Evolutionary conservation across 768 basidiomycete genomes (phyloP).

Genomic region (Termitomyces sp.): DNA sequence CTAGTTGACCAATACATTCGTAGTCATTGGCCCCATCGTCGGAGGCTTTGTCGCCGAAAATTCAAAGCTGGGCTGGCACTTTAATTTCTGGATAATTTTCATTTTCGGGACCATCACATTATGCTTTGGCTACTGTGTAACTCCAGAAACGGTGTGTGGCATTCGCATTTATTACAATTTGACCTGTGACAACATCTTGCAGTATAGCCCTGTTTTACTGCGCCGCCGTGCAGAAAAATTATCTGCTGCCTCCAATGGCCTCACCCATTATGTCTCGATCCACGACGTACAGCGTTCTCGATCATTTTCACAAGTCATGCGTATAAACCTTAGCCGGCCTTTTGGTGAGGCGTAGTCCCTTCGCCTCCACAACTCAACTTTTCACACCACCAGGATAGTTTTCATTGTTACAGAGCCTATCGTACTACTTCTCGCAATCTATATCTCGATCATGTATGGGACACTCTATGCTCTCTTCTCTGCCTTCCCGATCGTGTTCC

Average conservation of each 20-base stretch:
- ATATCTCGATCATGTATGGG: conserved; percentile 56
- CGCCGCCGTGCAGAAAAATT: conserved; percentile 44
- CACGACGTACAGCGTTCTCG: conserved; percentile 41
- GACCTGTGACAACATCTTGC: not conserved
- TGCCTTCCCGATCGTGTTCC: conserved; percentile 56
- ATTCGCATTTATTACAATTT: not conserved
- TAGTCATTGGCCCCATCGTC: conserved; percentile 62
- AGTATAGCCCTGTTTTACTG: conserved; percentile 60
- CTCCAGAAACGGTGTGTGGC: conserved; percentile 50
- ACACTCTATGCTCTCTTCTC: conserved; percentile 62
- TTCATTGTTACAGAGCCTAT: conserved; percentile 63
- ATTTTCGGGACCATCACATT: conserved; percentile 43
- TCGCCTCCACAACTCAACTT: not conserved
- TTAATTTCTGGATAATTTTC: conserved; percentile 63
- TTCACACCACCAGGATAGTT: conserved; percentile 23
- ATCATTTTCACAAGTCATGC: conserved; percentile 35
- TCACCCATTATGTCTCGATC: conserved; percentile 40
- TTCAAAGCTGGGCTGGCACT: conserved; percentile 47
- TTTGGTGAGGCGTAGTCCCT: conserved; percentile 34
- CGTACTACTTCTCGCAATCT: conserved; percentile 50
- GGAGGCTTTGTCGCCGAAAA: conserved; percentile 56
- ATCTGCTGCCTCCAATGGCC: conserved; percentile 31
- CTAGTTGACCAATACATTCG: not conserved
- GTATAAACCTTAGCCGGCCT: conserved; percentile 47
- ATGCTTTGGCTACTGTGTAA: conserved; percentile 37